Conservation (phyloP, 2,329 filamentous ascomycete genomes). For the Gaeumannomyces tritici region DNA sequence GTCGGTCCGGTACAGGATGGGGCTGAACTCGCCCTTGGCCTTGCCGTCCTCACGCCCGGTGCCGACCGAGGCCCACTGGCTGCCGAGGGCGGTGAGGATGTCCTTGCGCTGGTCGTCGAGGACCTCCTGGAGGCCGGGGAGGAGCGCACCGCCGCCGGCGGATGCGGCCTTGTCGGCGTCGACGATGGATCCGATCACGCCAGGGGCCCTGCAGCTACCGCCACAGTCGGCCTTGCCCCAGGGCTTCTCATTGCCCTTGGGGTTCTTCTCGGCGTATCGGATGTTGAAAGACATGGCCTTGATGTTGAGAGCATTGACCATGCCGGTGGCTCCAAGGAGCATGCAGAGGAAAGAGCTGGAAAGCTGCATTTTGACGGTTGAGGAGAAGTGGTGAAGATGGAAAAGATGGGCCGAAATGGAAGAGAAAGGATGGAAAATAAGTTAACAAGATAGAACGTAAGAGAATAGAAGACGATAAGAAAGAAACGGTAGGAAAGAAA, state of each 20-base stretch:
- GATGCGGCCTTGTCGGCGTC: conserved; percentile 11
- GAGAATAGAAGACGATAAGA: background rate
- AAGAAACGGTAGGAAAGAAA: background rate
- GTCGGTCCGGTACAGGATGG: conserved; percentile 44
- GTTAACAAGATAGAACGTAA: background rate
- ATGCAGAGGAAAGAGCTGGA: background rate
- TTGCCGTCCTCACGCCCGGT: conserved; percentile 39
- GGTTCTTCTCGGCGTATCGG: conserved; percentile 44
- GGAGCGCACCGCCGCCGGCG: conserved; percentile 18
- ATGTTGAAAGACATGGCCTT: conserved; percentile 1
- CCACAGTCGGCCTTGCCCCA: background rate
- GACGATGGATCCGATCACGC: background rate
- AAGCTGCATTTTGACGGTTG: background rate
- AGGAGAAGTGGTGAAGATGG: background rate
- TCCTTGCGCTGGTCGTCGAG: conserved; percentile 33
- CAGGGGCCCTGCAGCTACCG: background rate
- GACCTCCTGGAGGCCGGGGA: conserved; percentile 41
- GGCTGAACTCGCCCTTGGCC: conserved; percentile 46
- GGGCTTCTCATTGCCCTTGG: conserved; percentile 22
- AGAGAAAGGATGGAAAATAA: background rate
- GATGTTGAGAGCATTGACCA: background rate
- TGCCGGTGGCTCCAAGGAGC: background rate
- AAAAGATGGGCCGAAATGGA: background rate
- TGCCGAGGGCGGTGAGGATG: conserved; percentile 28
- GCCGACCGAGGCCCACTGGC: conserved; percentile 30